Base-by-base conservation (phyloP, 345 rosid genomes). In the Toxicodendron radicans region DNA sequence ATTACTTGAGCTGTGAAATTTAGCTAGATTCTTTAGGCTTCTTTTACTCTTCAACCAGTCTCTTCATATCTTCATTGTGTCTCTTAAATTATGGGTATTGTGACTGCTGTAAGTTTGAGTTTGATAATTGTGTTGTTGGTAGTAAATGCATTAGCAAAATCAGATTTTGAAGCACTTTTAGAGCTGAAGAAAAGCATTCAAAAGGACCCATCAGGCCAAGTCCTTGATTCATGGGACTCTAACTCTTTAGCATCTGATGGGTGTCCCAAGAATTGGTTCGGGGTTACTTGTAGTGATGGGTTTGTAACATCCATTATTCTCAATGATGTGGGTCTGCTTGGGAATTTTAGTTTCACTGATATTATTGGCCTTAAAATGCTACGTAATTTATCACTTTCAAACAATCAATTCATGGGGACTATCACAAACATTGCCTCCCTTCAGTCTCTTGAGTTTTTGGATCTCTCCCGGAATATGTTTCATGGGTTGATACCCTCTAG, bases 221-320 rank as follows among this genome's bases (percentile, higher is more conserved):
- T 83, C 72, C 71, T 86, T 73, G 80, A 67, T 74, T 92, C 98
- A 46, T 94, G 98, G 98, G 83, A 87, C 56, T 78, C 88, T 33
- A 89, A 85, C 70, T 78, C 91, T 72, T 76, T 90, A 65, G 67
- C 86, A 38, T 81, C 97, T 62, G 80, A 94, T 80, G 89, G 76
- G 43, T 94, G 98, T 64, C 97, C 98, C 5, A 53, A 38, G 74
- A 83, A 85, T 72, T 94, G 98, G 98, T 87, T 76, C 30, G 97
- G 98, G n/a, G 80, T 94, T 53, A 68, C 79, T 67, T 94, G 98
- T 76, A 68, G 32, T 69, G 82, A 79, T 33, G 93, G 96, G 21
- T 79, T 69, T 79, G 94, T 94, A 51, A 83, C 79, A 17, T 88
- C 96, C 33, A 81, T 92, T 51, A 79, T 79, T 30, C 85, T 94